Conservation (phyloP, 257 asterid species). For the Jacaranda copaia region DNA sequence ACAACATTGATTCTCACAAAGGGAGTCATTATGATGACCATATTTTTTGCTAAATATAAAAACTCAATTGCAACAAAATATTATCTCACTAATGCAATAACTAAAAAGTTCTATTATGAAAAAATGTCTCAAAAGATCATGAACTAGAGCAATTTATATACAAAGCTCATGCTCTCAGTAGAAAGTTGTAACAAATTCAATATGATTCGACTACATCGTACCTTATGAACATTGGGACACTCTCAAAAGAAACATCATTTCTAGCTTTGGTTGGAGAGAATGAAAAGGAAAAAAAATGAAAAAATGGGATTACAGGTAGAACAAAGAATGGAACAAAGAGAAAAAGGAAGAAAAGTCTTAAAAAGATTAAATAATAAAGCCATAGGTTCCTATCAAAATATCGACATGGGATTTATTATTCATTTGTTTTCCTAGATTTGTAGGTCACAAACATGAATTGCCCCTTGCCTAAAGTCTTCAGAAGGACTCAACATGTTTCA, state of each 20-base stretch:
- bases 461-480: slow-evolving; percentile 41
- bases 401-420: slow-evolving; percentile 34
- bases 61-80: no score
- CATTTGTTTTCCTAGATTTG: slow-evolving; percentile 41
- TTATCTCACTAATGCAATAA: no score
- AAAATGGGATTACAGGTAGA: slow-evolving; percentile 6
- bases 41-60: no score
- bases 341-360: not conserved
- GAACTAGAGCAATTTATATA: no score
- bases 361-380: slow-evolving; percentile 6
- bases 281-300: not conserved
- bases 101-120: no score
- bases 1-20: no score
- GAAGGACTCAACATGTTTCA: slow-evolving; percentile 48
- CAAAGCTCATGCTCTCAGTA: no score
- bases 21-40: no score
- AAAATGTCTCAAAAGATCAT: no score
- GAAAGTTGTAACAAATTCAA: slow-evolving; percentile 21
- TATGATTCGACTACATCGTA: slow-evolving; percentile 28
- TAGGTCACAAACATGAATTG: slow-evolving; percentile 36
- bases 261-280: not conserved
- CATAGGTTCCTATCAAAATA: slow-evolving; percentile 36
- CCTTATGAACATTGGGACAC: slow-evolving; percentile 24
- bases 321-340: slow-evolving; percentile 31
- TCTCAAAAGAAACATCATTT: slow-evolving; percentile 25